These are phyloP conservation scores for Marsdenia floribunda DNA, from an alignment of 257 asterid species.

Conservation along the genomic window DNA sequence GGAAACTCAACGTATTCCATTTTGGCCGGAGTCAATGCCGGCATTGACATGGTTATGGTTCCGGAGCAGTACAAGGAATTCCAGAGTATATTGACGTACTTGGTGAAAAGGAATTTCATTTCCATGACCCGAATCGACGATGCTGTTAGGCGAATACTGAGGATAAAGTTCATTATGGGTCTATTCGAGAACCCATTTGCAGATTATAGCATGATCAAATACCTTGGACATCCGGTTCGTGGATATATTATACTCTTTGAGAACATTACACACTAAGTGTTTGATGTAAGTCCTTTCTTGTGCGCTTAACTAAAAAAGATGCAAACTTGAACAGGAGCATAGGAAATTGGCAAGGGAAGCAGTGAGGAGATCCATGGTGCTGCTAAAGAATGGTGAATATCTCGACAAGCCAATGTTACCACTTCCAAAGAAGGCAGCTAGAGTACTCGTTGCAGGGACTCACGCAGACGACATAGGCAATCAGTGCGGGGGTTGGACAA, in stretches of 20 bases:
- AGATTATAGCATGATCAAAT: constrained; percentile 27
- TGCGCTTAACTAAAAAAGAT: background rate
- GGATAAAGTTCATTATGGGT: constrained; percentile 36
- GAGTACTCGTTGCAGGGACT: constrained; percentile 53
- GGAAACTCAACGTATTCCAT: constrained; percentile 23
- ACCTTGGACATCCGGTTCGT: constrained; percentile 31
- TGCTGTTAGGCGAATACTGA: constrained; percentile 33
- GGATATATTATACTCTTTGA: background rate
- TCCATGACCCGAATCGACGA: constrained; percentile 36
- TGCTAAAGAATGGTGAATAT: constrained; percentile 35
- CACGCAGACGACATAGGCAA: constrained; percentile 56
- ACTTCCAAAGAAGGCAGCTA: constrained; percentile 32
- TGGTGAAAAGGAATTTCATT: constrained; percentile 25
- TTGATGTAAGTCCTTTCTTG: background rate
- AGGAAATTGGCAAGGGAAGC: constrained; percentile 45
- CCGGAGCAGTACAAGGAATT: constrained; percentile 23
- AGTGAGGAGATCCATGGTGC: constrained; percentile 42
- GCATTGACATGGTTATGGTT: constrained; percentile 26
- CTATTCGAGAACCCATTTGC: constrained; percentile 36
- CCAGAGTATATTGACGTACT: constrained; percentile 14
- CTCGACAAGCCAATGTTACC: constrained; percentile 45
- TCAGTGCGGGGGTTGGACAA: constrained; percentile 44
- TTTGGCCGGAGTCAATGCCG: constrained; percentile 24
- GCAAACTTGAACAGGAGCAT: constrained; percentile 23
- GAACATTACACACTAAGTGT: too few species aligned